Percentiles rank a stretch among this genome's conserved stretches.
Evolutionary conservation across 192 early-diverging fungal species (phyloP).

Genomic region (Backusella circina): DNA sequence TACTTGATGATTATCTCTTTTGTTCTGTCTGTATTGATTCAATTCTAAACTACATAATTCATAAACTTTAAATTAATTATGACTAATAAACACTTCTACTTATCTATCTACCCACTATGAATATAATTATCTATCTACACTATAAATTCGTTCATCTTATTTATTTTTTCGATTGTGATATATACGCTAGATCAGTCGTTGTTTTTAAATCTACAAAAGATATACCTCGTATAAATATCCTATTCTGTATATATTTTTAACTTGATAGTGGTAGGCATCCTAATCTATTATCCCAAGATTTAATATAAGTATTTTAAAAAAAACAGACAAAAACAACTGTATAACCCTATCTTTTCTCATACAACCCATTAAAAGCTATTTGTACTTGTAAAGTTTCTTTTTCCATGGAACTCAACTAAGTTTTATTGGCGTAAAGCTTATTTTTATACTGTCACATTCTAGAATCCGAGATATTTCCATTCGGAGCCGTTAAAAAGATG

Average conservation of each 20-base stretch:
- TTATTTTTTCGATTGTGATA: not conserved
- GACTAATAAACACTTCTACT: too few relatives aligned
- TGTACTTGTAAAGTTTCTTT: not conserved
- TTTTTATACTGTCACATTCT: not conserved
- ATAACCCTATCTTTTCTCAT: not conserved
- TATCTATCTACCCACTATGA: too few relatives aligned
- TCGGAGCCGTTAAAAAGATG: not conserved
- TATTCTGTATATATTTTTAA: not conserved
- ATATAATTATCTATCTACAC: too few relatives aligned
- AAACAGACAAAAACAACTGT: not conserved
- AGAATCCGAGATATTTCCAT: not conserved
- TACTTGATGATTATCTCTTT: not conserved
- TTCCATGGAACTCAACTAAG: not conserved
- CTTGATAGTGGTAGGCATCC: not conserved
- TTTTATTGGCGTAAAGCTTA: not conserved
- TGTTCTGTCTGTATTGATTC: not conserved
- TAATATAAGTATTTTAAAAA: not conserved
- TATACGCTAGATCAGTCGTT: too few relatives aligned
- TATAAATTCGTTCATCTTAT: not conserved
- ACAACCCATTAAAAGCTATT: not conserved
- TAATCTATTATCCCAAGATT: not conserved
- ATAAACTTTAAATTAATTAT: too few relatives aligned
- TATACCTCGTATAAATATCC: not conserved
- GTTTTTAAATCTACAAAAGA: too few relatives aligned
- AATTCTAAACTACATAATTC: not conserved